Evolutionary conservation across 768 basidiomycete genomes (phyloP), one percentile per base, ranked within the genome.

Genomic region (Chalciporus pseudorubinellus): DNA sequence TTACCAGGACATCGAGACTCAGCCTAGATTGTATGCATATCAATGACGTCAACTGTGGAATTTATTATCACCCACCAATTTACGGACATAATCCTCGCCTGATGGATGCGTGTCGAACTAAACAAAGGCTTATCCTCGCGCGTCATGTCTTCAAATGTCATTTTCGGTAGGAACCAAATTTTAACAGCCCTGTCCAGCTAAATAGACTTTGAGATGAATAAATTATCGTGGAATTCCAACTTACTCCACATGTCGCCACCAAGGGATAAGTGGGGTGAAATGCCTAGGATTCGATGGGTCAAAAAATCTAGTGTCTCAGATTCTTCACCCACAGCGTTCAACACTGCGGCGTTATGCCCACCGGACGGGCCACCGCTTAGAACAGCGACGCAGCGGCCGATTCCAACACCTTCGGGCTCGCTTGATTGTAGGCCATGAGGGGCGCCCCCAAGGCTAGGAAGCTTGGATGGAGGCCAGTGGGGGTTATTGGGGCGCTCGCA

Each of bases 61-160:
- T 3, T 19, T 11, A 4, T n/a, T n/a, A 50, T 10, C 18, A 47
- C 38, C 49, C 53, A 85, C 89, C 89, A 91, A 33, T 73, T 67
- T 2, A 90, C 71, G 3, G 85, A 85, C 18, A 83, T 63, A 2
- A 88, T 77, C 9, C 82, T 74, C 14, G 84, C 80, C 57, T 79
- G 81, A 58, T 90, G 88, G 12, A 92, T 74, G 26, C 74, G 70
- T 22, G 78, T 74, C 38, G 80, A 86, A 57, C 83, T 85, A 61
- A 89, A 90, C 3, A 92, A 63, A 0, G 89, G 88, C 53, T 89
- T 90, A 53, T 91, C 88, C 63, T 85, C 83, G 29, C 86, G 75
- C 43, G 72, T 70, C 44, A 83, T 69, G 44, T 64, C 54, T n/a
- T 73, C 65, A 3, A 55, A 47, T 18, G 71, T 63, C 29, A 66